Percentiles rank a stretch among this genome's conserved stretches.
These are phyloP conservation scores for Theobroma cacao DNA, from an alignment of 345 rosid genomes.

Conservation along the genomic window DNA sequence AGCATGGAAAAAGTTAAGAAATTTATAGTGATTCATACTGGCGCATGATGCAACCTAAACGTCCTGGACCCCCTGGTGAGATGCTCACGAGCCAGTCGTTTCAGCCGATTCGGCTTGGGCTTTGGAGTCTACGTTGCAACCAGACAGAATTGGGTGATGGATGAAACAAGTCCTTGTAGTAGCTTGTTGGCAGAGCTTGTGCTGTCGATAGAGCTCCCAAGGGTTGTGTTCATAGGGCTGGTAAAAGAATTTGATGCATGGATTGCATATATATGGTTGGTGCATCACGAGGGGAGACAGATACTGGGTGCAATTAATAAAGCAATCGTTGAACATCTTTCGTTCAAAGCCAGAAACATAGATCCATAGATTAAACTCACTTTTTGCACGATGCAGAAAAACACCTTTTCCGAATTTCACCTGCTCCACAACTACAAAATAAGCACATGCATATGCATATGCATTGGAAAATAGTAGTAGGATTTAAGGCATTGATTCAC, in stretches of 20 bases:
- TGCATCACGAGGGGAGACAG: not conserved
- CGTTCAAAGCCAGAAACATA: not conserved
- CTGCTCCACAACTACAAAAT: not conserved
- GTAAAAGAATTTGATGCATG: not conserved
- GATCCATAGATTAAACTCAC: not conserved
- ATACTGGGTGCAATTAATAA: not conserved
- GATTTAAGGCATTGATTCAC: not conserved
- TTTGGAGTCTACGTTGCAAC: not conserved
- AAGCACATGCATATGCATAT: not conserved
- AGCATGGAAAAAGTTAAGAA: not conserved
- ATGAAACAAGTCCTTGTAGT: not conserved
- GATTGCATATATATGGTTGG: not conserved
- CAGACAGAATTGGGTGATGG: not conserved
- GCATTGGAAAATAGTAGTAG: not conserved
- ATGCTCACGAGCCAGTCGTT: not conserved
- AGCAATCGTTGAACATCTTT: not conserved
- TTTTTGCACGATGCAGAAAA: not conserved
- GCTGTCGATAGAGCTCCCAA: too few relatives aligned
- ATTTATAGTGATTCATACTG: not conserved
- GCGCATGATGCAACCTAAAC: not conserved
- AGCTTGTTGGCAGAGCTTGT: not conserved
- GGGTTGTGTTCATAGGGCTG: not conserved
- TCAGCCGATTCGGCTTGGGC: not conserved
- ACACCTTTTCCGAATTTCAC: not conserved
- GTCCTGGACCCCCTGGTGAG: not conserved